A percentile compares a stretch with the other conserved stretches of the same genome.
phyloP scores from a whole-genome alignment of 2,329 filamentous ascomycete species.

The Amylocarpus encephaloides region DNA sequence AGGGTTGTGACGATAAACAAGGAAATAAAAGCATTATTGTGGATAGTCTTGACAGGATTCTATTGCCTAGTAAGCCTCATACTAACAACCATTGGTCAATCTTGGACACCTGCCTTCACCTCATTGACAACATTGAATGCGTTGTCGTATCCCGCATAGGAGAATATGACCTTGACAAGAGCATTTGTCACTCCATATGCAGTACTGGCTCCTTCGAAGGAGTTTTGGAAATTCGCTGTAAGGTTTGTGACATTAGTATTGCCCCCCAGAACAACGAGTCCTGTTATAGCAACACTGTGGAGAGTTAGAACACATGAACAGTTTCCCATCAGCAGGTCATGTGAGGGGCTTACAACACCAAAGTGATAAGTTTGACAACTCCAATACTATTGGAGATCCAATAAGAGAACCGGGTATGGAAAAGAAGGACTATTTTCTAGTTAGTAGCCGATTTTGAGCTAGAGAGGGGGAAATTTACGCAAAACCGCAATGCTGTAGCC shows the following conservation, averaged over 20 bases:
- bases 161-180: slow-evolving; percentile 52
- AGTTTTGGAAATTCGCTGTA: slow-evolving; percentile 45
- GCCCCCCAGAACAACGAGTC: slow-evolving; percentile 56
- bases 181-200: slow-evolving; percentile 49
- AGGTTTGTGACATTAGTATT: slow-evolving; percentile 45
- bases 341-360: slow-evolving; percentile 44
- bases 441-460: background rate
- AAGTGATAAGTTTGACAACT: slow-evolving; percentile 51
- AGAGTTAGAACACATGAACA: slow-evolving; percentile 2
- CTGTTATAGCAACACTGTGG: slow-evolving; percentile 46
- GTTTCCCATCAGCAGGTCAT: slow-evolving; percentile 1
- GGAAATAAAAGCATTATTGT: slow-evolving; percentile 44
- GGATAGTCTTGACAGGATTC: slow-evolving; percentile 50
- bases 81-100: background rate
- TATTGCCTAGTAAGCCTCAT: slow-evolving; percentile 20
- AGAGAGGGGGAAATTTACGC: slow-evolving; percentile 34
- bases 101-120: slow-evolving; percentile 37
- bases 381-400: slow-evolving; percentile 51
- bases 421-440: slow-evolving; percentile 35
- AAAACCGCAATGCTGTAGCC: slow-evolving; percentile 35
- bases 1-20: slow-evolving; percentile 46
- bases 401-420: slow-evolving; percentile 52
- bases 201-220: slow-evolving; percentile 44
- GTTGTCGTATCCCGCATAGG: slow-evolving; percentile 51
- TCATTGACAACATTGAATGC: slow-evolving; percentile 58